Evolutionary conservation across 176 grass and related monocot species (phyloP), one percentile per base, ranked within the genome.

Genomic region (Ampelocalamus luodianensis): DNA sequence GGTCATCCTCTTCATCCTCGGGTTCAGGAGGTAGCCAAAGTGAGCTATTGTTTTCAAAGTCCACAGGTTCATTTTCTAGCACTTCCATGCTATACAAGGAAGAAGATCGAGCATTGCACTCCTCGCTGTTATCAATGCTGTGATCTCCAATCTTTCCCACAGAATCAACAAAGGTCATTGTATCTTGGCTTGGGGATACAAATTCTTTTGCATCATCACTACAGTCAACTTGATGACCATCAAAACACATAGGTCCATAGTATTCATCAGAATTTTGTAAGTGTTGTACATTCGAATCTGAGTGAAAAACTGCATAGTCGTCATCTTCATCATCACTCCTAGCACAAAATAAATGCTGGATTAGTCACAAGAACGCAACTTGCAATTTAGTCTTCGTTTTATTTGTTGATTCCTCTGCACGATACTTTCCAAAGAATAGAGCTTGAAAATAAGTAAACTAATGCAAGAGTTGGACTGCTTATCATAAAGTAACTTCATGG

Each of bases 261-360:
- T 84, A 95, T 72, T 86, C 90, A 81, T 92, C 78, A 76, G 87
- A 87, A 42, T 88, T 95, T 48, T 87, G 83, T 38, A 76, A 46
- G 18, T 71, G 67, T 48, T 90, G 89, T 46, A 29, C 65, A 85
- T 98, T 85, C 5, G 79, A 90, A 79, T 93, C 87, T 22, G 89
- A 89, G 32, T 16, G 85, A 67, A 87, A 98, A 82, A 77, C 80
- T 83, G 72, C 45, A 77, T 88, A 98, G 44, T 98, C 93, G 22
- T 94, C 92, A 54, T 98, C 96, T 72, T 98, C 96, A 77, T 98
- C 91, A 14, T 95, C 90, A 78, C 93, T 95, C 88, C 96, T 95
- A 67, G 79, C 73, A 92, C 20, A 90, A 72, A 92, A 83, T 20
- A 63, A 24, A 84, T 84, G 68, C 60, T 76, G 5, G 26, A 15